phyloP scores from a whole-genome alignment of 805 yeast species.

The Blastobotrys robertii region DNA sequence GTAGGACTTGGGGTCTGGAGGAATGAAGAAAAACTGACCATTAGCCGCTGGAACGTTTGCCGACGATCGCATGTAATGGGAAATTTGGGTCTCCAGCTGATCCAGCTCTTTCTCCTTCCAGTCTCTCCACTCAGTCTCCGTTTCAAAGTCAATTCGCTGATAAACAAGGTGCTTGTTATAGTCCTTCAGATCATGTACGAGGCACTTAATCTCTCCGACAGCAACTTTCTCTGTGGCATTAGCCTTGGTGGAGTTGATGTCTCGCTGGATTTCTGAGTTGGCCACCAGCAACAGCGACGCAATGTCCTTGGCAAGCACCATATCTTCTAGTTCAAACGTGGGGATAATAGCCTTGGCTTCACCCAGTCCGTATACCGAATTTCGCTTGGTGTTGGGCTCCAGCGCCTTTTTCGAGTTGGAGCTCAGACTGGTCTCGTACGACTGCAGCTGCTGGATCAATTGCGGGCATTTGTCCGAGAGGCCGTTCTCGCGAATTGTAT shows the following conservation, averaged over 20 bases:
- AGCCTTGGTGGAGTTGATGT: constrained; percentile 36
- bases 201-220: constrained; percentile 25
- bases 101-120: constrained; percentile 36
- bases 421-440: constrained; percentile 11
- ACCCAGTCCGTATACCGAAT: constrained; percentile 1
- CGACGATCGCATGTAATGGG: constrained; percentile 6
- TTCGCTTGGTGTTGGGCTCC: background rate
- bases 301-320: constrained; percentile 42
- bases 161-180: constrained; percentile 26
- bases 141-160: constrained; percentile 30
- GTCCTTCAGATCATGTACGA: constrained; percentile 17
- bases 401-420: constrained; percentile 6
- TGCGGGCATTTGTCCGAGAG: constrained; percentile 4
- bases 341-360: constrained; percentile 26
- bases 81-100: constrained; percentile 25
- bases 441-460: constrained; percentile 20
- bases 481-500: constrained; percentile 15
- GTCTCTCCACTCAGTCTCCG: constrained; percentile 24
- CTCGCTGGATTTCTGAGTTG: constrained; percentile 42
- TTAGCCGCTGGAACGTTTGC: constrained; percentile 3
- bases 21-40: constrained; percentile 26
- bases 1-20: constrained; percentile 34
- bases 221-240: constrained; percentile 29
- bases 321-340: constrained; percentile 44
- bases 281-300: constrained; percentile 42